Evolutionary conservation across 345 rosid genomes (phyloP).

Genomic region (Mangifera indica): DNA sequence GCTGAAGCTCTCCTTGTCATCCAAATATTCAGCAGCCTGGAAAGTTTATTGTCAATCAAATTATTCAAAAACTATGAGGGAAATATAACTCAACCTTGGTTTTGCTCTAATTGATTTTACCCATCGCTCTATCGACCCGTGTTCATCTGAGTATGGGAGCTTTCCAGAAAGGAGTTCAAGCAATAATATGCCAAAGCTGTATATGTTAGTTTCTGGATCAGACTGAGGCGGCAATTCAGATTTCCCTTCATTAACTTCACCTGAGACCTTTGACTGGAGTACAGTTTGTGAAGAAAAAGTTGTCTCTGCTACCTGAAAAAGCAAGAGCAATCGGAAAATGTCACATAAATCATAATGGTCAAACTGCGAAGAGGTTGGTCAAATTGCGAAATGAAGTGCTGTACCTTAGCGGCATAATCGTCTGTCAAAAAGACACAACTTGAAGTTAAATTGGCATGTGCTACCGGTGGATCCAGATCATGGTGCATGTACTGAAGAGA

Average conservation of each 20-base stretch:
- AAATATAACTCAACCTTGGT: background rate
- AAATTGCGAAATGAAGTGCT: background rate
- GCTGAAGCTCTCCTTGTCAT: slow-evolving; percentile 39
- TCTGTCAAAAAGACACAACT: slow-evolving; percentile 60
- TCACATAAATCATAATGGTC: background rate
- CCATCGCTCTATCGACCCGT: slow-evolving; percentile 70
- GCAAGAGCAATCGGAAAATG: background rate
- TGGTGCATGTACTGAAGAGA: slow-evolving; percentile 91
- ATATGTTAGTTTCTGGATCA: slow-evolving; percentile 62
- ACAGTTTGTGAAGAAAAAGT: slow-evolving; percentile 33
- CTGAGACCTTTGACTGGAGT: slow-evolving; percentile 29
- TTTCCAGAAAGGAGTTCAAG: slow-evolving; percentile 90
- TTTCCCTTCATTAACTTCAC: slow-evolving; percentile 44
- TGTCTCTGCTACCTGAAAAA: slow-evolving; percentile 57
- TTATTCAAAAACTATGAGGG: background rate
- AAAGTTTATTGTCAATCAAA: slow-evolving; percentile 6
- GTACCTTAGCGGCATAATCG: slow-evolving; percentile 94
- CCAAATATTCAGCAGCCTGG: slow-evolving; percentile 69
- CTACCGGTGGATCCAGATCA: slow-evolving; percentile 74
- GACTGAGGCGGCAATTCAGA: slow-evolving; percentile 43
- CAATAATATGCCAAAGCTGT: slow-evolving; percentile 69
- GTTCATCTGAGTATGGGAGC: slow-evolving; percentile 63
- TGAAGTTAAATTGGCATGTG: slow-evolving; percentile 51
- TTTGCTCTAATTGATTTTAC: slow-evolving; percentile 34
- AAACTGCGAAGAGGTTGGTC: background rate